Conservation (phyloP, 768 basidiomycete species). For the Kwoniella mangroviensis region DNA sequence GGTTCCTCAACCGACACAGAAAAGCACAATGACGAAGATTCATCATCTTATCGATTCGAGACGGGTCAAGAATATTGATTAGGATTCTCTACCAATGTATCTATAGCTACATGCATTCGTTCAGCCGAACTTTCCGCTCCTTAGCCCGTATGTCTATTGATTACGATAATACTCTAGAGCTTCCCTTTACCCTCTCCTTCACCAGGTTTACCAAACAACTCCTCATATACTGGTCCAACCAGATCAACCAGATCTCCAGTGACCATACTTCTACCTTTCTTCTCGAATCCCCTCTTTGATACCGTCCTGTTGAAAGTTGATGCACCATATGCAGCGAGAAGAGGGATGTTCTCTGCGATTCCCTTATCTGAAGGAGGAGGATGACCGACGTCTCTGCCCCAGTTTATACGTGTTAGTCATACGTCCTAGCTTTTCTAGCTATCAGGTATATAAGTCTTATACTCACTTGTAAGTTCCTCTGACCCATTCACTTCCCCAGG, state of each 20-base stretch:
- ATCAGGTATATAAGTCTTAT: too few species aligned
- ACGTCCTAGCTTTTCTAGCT: too few species aligned
- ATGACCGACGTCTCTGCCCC: constrained; percentile 50
- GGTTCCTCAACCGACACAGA: background rate
- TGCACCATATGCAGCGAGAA: constrained; percentile 82
- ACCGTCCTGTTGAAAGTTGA: constrained; percentile 86
- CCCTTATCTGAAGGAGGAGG: constrained; percentile 49
- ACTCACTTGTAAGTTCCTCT: constrained; percentile 77
- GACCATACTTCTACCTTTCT: constrained; percentile 77
- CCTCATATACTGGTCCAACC: constrained; percentile 68
- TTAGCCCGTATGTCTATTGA: background rate
- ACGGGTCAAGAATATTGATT: background rate
- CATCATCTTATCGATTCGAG: too few species aligned
- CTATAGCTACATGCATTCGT: constrained; percentile 20
- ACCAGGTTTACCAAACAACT: constrained; percentile 14
- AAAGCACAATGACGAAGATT: background rate
- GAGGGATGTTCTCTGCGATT: constrained; percentile 65
- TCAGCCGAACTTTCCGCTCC: background rate
- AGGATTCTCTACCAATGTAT: background rate
- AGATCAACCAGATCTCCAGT: constrained; percentile 73
- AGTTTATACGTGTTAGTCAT: background rate
- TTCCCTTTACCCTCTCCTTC: constrained; percentile 17
- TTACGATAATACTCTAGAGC: background rate
- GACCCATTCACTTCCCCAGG: constrained; percentile 95
- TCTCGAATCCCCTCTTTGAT: constrained; percentile 74